Base-by-base conservation (phyloP, 129 eudicot species). In the Lactuca saligna region DNA sequence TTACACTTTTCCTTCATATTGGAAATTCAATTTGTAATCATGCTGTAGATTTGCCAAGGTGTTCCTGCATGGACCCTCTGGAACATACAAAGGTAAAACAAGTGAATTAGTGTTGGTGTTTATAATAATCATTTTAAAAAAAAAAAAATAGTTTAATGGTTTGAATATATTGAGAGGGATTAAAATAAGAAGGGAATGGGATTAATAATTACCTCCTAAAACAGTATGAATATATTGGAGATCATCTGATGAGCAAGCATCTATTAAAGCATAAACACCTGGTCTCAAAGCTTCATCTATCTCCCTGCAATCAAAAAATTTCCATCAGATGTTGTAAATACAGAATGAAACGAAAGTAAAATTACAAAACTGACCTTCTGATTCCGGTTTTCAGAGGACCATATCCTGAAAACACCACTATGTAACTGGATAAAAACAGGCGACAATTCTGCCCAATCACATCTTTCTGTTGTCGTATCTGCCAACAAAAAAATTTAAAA, bases 31-130 rank as follows among this genome's bases (percentile, higher is more conserved):
- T 37, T 86, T 83, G 84, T 92, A 89, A 77, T 92, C 96, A 57
- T 82, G 86, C 74, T 83, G 90, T 69, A 92, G 77, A 63, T 78
- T 75, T 35, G 95, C 91, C 76, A 92, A 75, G 8, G 89, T 83
- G 73, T 79, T 92, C 77, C 98, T 86, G 84, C 96, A 88, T n/a
- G 98, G 91, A 20, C 98, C 98, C 89, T 92, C 98, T 92, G 75
- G 66, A 79, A 59, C 50, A 65, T 20, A 38, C 7, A 59, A 70
- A 25, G 29, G 29, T 25, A 25, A 25, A 25, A 25, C 3, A 20
- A 20, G 65, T 25, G 25, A 42, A 4, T 44, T 7, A 44, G 3
- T 44, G 51, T 44, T 44, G 20, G 56, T 29, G 20, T 14, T 5
- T 4, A 16, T 69, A 17, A 74, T 64, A 3, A 38, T 13, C 29